Evolutionary conservation across 2,329 filamentous ascomycete genomes (phyloP), one percentile per base, ranked within the genome.

Genomic region (Neoscytalidium dimidiatum): DNA sequence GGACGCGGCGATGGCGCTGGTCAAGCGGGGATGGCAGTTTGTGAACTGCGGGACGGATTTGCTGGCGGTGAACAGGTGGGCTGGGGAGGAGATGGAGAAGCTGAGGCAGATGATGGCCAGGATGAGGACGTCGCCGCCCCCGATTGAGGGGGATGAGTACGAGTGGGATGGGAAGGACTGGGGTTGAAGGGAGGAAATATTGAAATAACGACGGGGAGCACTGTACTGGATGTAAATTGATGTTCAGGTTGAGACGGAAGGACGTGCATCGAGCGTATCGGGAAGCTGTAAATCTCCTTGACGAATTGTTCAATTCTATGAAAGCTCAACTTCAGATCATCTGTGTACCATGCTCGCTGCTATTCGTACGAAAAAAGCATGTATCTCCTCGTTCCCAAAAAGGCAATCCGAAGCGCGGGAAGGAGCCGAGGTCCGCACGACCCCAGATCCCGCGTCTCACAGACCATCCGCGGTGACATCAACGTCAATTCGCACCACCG

Each of bases 151-250:
- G 28, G 26, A 60, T 6, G 56, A 60, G 38, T 60, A 46, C 17
- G 38, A 60, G 41, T 60, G 56, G 56, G 56, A 60, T 31, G 56
- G 56, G 8, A 60, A 33, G 38, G 56, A 60, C 17, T 60, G 56
- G 56, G 56, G 56, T 14, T 60, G 38, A 46, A 8, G 11, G 38
- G 33, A 8, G 11, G 31, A 33, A 11, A 33, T 33, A 11, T 33
- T 33, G 31, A n/a, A n/a, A n/a, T n/a, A n/a, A n/a, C n/a, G n/a
- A n/a, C n/a, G n/a, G n/a, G n/a, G n/a, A n/a, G n/a, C n/a, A n/a
- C n/a, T n/a, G n/a, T n/a, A n/a, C n/a, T n/a, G n/a, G n/a, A n/a
- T n/a, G n/a, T n/a, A n/a, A n/a, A n/a, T n/a, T n/a, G n/a, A n/a
- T n/a, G n/a, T n/a, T n/a, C n/a, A n/a, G n/a, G n/a, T n/a, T n/a